Evolutionary conservation across 768 basidiomycete species (phyloP), one percentile per base, ranked within the genome.

Genomic region (Suillus luteus): DNA sequence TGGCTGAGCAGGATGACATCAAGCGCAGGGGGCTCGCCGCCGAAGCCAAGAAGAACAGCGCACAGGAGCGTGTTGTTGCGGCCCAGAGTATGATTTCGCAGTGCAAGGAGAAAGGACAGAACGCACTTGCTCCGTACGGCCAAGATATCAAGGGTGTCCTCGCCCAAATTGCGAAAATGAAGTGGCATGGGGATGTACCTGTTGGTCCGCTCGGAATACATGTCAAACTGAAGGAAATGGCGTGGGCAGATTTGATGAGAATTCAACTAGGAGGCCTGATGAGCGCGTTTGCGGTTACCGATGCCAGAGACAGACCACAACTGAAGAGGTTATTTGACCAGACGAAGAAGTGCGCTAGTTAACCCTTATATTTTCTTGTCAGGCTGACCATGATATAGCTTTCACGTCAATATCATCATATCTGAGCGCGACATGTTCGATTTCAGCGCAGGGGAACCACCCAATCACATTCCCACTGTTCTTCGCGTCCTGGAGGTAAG

Each of bases 361-460:
- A 35, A 69, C 72, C 67, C 35, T n/a, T 64, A 22, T 49, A 1
- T 63, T 41, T 11, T 11, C 40, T 19, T 38, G 37, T 48, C 41
- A 27, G 27, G 5, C 41, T 61, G 31, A 22, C 33, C 52, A 59
- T 57, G 11, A 62, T 38, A 9, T 64, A 91, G 90, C 66, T 62
- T 48, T 10, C 73, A 82, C 27, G 77, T 74, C 27, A 76, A 76
- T 7, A 86, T 95, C 64, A 81, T 92, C 67, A 86, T 90, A 60
- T 82, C 85, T 27, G 81, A 85, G 63, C 86, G 82, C 44, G 94
- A 96, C 69, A 67, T 92, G 46, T 98, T 97, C 72, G 93, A 97
- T 70, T 96, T 85, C 68, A 80, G 81, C 43, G 64, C 68, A 1
- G 95, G 95, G 33, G 94, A 96, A 70, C 89, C 91, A 12, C 82